A percentile compares a stretch with the other conserved stretches of the same genome.
phyloP scores from a whole-genome alignment of 768 basidiomycete genomes.

The Dentipellis fragilis region DNA sequence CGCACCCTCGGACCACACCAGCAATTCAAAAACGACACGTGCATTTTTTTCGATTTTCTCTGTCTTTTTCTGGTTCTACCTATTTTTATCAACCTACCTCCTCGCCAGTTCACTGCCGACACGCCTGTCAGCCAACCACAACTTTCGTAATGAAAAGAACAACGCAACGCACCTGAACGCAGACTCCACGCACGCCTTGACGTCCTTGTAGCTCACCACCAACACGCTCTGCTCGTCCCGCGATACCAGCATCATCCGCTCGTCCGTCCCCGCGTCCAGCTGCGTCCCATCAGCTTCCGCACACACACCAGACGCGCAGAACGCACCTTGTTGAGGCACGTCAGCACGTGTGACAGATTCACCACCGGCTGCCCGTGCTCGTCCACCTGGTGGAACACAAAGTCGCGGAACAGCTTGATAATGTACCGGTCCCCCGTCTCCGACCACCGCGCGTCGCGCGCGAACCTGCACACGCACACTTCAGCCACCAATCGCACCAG shows the following conservation, averaged over 20 bases:
- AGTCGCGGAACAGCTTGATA: constrained; percentile 95
- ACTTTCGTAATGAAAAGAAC: not conserved
- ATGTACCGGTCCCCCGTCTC: constrained; percentile 98
- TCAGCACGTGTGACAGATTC: constrained; percentile 84
- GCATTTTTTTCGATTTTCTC: constrained; percentile 37
- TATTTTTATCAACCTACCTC: constrained; percentile 35
- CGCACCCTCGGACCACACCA: too few species aligned
- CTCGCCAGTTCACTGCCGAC: constrained; percentile 36
- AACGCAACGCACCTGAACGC: constrained; percentile 64
- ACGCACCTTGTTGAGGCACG: constrained; percentile 85
- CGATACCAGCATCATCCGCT: constrained; percentile 89
- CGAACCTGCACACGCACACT: constrained; percentile 47
- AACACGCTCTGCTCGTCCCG: constrained; percentile 95
- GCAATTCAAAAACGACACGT: not conserved
- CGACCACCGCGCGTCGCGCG: constrained; percentile 94
- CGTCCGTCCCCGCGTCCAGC: constrained; percentile 91
- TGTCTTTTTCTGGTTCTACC: constrained; percentile 63
- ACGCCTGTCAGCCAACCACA: not conserved
- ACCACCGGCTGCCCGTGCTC: constrained; percentile 83
- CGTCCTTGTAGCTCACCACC: constrained; percentile 86
- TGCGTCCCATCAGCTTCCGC: constrained; percentile 20
- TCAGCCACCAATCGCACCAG: not conserved
- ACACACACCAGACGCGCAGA: not conserved
- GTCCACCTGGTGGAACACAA: constrained; percentile 96
- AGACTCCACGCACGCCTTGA: constrained; percentile 76